Base-by-base conservation (phyloP, 305 asterid genomes). In the Fraxinus greggii region DNA sequence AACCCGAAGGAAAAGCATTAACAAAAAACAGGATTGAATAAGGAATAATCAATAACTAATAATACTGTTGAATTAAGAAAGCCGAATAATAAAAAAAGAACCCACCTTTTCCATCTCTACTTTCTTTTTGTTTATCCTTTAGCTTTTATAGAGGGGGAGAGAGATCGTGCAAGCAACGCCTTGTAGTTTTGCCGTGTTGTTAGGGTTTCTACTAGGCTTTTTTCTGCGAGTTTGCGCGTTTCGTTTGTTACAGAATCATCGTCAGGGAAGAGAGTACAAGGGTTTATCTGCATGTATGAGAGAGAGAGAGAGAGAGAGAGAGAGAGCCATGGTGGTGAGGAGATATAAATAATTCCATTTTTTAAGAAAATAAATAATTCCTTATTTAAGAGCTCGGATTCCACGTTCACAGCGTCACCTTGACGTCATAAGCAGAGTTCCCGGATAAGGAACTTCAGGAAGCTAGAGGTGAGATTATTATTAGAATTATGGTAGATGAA, bases 151-250 rank as follows among this genome's bases (percentile, higher is more conserved):
- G 45, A 54, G 59, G 63, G 61, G 70, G 42, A 7, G 13, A 86
- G 86, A 83, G 92, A 84, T 89, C 96, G 96, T 89, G 93, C 87
- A 86, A 85, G 93, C 91, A 87, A 89, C 88, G 87, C 83, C 87
- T 86, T 75, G 10, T 31, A n/a, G 78, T 72, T 79, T 77, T 42
- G 79, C 61, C n/a, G 40, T 79, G 61, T 61, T 80, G 42, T 76
- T 83, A 83, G 84, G 75, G 70, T 79, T 77, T 75, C 24, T 31
- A 9, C 63, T 3, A 75, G 78, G 51, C 74, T 80, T 75, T 82
- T 82, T 70, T 72, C 79, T 48, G 74, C 32, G 79, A 76, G 83
- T 83, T 78, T 63, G 83, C 88, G 88, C 89, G 89, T 84, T 77
- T 81, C 29, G 83, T 79, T 77, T 26, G 85, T 80, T 76, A 42